Conservation (phyloP, 1,284 basidiomycete genomes). For the Gymnopus androsaceus region DNA sequence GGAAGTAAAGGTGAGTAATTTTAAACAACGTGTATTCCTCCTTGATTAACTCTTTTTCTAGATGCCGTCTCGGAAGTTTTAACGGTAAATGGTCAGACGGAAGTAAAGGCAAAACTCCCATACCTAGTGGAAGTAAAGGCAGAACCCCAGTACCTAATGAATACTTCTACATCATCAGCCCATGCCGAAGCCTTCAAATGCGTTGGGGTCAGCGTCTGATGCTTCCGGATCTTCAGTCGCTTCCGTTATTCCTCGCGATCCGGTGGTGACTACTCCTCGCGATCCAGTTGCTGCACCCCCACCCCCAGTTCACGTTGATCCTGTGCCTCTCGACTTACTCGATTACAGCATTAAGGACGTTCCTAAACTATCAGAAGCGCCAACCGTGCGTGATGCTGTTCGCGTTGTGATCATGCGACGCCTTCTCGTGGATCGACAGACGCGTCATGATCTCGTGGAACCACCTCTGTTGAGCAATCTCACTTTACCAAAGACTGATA, state of each 20-base stretch:
- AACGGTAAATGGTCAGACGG: too few species aligned
- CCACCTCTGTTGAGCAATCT: conserved; percentile 65
- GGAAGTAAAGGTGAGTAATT: neutral
- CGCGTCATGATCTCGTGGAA: conserved; percentile 58
- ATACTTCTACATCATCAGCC: too few species aligned
- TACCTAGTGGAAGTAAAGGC: too few species aligned
- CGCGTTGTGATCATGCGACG: conserved; percentile 62
- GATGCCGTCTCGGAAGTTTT: too few species aligned
- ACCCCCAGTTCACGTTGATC: neutral
- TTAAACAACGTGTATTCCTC: too few species aligned
- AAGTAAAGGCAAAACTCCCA: too few species aligned
- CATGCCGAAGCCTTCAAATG: too few species aligned
- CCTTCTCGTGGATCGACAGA: conserved; percentile 57
- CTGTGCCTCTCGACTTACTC: conserved; percentile 6
- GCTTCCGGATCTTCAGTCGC: neutral
- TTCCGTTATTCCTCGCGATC: neutral
- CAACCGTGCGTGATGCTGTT: conserved; percentile 57
- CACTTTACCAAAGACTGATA: conserved; percentile 35
- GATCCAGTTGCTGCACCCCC: conserved; percentile 7
- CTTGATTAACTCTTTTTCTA: too few species aligned
- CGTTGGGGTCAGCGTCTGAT: neutral
- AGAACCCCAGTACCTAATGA: too few species aligned
- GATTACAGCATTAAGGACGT: conserved; percentile 33
- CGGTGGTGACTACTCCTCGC: neutral
- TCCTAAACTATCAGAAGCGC: conserved; percentile 40